Evolutionary conservation across 2,329 filamentous ascomycete species (phyloP), one percentile per base, ranked within the genome.

Genomic region (Teratosphaeriaceae sp.): DNA sequence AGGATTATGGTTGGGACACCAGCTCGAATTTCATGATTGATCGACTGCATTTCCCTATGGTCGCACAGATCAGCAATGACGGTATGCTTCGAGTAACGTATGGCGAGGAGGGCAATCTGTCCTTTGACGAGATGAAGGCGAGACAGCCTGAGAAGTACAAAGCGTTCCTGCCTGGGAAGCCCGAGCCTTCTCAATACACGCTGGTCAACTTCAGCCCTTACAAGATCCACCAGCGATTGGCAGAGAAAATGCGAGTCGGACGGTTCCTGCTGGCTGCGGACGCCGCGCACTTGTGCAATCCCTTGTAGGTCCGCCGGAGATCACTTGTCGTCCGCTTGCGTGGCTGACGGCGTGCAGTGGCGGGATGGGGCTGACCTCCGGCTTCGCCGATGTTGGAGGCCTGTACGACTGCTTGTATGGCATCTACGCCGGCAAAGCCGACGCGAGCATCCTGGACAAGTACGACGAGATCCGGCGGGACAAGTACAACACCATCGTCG

Each of bases 21-120:
- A 63, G 65, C 31, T 63, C 62, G 9, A 69, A 70, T 31, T 70
- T 69, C 52, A 55, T 69, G 46, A 57, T 66, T 11, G 59, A 66
- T 39, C 55, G 56, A 0, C 43, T 55, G 27, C 43, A 66, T 42
- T 67, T 66, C 29, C 46, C 50, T 13, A 56, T 57, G 51, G 47
- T 53, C 16, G 54, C 54, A 9, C 45, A 50, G 21, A 50, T 57
- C 4, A 51, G 55, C 15, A 48, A 59, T 15, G 50, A 57, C 3
- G 62, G 63, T 0, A 41, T 70, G 15, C 69, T 66, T 61, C 54
- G 67, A 15, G 62, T 69, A 1, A 63, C 61, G 5, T 69, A 68
- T 40, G 66, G 67, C 3, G 63, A 66, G 13, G 50, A 65, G 8
- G 50, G 51, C 2, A 57, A 53, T 2, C 41, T 61, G 5, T 58